Evolutionary conservation across 1,284 basidiomycete species (phyloP), one percentile per base, ranked within the genome.

Genomic region (Pseudozyma pruni): DNA sequence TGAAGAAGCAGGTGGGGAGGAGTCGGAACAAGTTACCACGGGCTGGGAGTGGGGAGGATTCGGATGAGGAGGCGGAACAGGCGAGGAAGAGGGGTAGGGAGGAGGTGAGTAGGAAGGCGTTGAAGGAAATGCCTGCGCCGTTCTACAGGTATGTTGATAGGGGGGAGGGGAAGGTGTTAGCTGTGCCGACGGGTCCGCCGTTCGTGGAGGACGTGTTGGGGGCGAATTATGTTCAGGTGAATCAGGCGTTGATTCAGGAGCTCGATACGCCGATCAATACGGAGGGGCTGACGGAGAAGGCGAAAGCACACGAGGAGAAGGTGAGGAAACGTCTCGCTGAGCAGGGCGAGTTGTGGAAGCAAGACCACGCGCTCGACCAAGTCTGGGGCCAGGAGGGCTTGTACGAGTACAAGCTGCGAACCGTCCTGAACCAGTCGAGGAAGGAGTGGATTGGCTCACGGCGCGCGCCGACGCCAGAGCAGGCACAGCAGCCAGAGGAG

Each of bases 1-100:
- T 94, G 29, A 93, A 92, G 81, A 94, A 94, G 78, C 80, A 81
- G 50, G 81, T 80, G 8, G 76, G 78, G 10, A 56, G 74, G 16
- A 63, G 68, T 39, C 49, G 75, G 11, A 75, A 71, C 59, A 76
- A 76, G 61, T 39, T 72, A 10, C 50, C 58, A 0, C 44, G 54
- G 0, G 58, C 69, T 9, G 69, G 57, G 6, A 54, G 49, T 35
- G 58, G 25, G 1, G 67, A 60, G 16, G 51, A 57, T 7, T 55
- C 55, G 22, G 67, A 64, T 22, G 60, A 60, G 23, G 67, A 64
- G 38, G 57, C 49, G 3, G 67, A 57, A 17, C 35, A 47, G 14
- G 54, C 44, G 0, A 32, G 23, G 4, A 57, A 45, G 47, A 51
- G 53, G 8, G 62, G 58, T 2, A 34, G 43, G 7, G 58, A 72